These are phyloP conservation scores for Erodium texanum DNA, from an alignment of 441 rosid species.

Conservation along the genomic window DNA sequence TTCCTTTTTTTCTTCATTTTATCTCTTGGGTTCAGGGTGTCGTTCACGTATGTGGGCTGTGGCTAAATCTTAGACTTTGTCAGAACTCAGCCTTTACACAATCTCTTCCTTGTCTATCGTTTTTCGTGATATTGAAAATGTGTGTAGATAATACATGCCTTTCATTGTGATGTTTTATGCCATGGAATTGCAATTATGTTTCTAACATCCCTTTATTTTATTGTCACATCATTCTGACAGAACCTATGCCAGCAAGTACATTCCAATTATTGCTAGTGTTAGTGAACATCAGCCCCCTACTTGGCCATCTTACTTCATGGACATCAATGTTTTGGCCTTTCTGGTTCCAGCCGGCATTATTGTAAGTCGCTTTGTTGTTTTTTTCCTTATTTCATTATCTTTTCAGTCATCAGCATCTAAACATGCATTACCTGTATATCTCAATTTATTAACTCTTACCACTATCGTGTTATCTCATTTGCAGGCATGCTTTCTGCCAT, in stretches of 20 bases:
- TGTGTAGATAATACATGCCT: not conserved
- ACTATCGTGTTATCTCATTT: conserved; percentile 22
- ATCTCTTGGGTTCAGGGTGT: conserved; percentile 15
- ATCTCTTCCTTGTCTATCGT: not conserved
- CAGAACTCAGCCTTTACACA: not conserved
- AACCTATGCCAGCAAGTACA: conserved; percentile 99
- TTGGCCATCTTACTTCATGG: conserved; percentile 99
- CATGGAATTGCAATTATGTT: not conserved
- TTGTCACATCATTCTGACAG: conserved; percentile 33
- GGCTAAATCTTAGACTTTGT: conserved; percentile 2
- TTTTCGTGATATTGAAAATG: not conserved
- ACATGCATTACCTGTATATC: not conserved
- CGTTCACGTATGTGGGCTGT: conserved; percentile 3
- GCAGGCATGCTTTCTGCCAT: conserved; percentile 96
- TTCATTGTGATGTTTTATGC: not conserved
- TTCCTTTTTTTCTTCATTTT: conserved; percentile 8
- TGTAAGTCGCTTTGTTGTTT: conserved; percentile 35
- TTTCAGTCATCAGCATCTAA: not conserved
- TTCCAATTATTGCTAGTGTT: conserved; percentile 98
- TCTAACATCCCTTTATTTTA: conserved; percentile 4
- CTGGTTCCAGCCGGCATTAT: conserved; percentile 98
- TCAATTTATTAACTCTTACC: conserved; percentile 7
- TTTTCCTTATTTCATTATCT: not conserved
- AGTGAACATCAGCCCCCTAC: conserved; percentile 99
- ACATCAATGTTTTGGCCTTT: conserved; percentile 97